Evolutionary conservation across 108 stramenopile genomes (phyloP).

Genomic region (Discostella pseudostelligera): DNA sequence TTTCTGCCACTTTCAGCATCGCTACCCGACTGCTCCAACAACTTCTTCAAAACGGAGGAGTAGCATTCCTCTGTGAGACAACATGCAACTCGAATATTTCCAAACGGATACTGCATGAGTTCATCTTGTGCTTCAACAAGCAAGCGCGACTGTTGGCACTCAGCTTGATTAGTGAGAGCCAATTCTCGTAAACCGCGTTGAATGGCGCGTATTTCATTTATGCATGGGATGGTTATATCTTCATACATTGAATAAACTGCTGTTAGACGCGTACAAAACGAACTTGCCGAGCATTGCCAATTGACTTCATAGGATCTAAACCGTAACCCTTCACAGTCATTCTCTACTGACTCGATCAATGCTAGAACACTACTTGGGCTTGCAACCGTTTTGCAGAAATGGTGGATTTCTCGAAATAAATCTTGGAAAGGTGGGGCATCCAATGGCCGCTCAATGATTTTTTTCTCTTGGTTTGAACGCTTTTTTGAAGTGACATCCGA

Average conservation of each 20-base stretch:
- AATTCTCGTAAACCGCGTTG: conserved; percentile 62
- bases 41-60: conserved; percentile 14
- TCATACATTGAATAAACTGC: conserved; percentile 64
- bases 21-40: conserved; percentile 25
- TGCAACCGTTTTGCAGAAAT: conserved; percentile 61
- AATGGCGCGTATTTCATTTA: conserved; percentile 62
- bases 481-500: conserved; percentile 30
- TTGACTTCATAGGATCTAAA: conserved; percentile 55
- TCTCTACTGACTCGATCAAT: conserved; percentile 41
- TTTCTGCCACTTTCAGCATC: conserved; percentile 15
- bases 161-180: conserved; percentile 18
- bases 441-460: conserved; percentile 72
- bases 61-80: conserved; percentile 20
- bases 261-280: conserved; percentile 67
- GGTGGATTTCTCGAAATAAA: conserved; percentile 72
- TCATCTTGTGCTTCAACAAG: conserved; percentile 37
- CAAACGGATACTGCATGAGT: conserved; percentile 40
- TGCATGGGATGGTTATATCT: conserved; percentile 72
- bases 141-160: conserved; percentile 8
- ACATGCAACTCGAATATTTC: conserved; percentile 10
- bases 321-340: neutral
- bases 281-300: conserved; percentile 74
- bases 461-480: conserved; percentile 49
- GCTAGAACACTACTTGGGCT: conserved; percentile 42
- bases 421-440: conserved; percentile 66